phyloP scores from a whole-genome alignment of 2,329 filamentous ascomycete species.

The Fusarium nanum region DNA sequence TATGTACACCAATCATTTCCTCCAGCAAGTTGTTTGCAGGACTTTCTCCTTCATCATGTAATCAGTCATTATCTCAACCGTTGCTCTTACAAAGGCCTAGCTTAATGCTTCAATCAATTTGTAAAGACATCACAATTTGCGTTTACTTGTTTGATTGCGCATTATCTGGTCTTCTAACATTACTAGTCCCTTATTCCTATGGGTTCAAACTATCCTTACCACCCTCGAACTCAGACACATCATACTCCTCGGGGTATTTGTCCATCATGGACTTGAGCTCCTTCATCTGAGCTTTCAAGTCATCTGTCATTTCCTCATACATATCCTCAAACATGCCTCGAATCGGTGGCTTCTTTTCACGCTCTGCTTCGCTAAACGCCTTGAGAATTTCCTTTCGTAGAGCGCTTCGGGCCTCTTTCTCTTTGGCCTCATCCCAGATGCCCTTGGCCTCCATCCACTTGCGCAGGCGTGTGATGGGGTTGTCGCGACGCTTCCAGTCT shows the following conservation, averaged over 20 bases:
- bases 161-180: not conserved
- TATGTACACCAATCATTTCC: not conserved
- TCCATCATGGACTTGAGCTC: conserved; percentile 82
- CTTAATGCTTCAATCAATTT: not conserved
- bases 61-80: not conserved
- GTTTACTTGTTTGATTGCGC: not conserved
- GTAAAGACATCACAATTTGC: not conserved
- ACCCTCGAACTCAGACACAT: conserved; percentile 79
- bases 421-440: conserved; percentile 86
- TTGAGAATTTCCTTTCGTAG: conserved; percentile 81
- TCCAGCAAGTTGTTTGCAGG: not conserved
- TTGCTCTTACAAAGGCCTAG: too few relatives aligned
- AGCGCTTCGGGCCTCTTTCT: conserved; percentile 75
- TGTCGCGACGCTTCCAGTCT: conserved; percentile 92
- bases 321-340: conserved; percentile 84
- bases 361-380: conserved; percentile 86
- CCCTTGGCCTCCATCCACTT: conserved; percentile 90
- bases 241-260: conserved; percentile 92
- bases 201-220: conserved; percentile 72
- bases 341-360: conserved; percentile 81
- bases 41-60: not conserved
- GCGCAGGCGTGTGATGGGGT: conserved; percentile 84
- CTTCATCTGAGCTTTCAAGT: conserved; percentile 76
- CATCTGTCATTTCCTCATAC: conserved; percentile 87
- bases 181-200: conserved; percentile 12